Conservation (phyloP, 2,329 filamentous ascomycete species). For the Dactylella cylindrospora region DNA sequence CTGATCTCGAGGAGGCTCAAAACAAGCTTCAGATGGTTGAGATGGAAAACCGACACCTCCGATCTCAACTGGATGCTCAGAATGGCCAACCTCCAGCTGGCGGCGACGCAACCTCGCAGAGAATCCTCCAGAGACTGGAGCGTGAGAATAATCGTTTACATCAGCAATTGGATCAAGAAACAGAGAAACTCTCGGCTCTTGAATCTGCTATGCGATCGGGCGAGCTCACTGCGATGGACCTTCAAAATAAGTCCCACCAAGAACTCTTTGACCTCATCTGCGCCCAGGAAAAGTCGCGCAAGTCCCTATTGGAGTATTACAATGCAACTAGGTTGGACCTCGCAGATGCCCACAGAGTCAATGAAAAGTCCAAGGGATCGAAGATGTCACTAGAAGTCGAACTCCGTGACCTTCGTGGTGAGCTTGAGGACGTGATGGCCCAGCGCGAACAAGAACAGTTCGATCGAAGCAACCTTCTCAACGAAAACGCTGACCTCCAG, state of each 20-base stretch:
- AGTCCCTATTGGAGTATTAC: conserved; percentile 77
- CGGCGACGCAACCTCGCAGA: conserved; percentile 75
- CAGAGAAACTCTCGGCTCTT: conserved; percentile 84
- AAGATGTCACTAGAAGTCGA: conserved; percentile 81
- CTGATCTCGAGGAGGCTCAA: conserved; percentile 87
- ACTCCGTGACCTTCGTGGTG: conserved; percentile 77
- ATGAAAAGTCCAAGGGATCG: conserved; percentile 81
- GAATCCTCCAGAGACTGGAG: conserved; percentile 86
- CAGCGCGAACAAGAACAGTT: conserved; percentile 82
- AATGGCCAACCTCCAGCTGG: conserved; percentile 58
- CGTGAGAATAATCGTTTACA: conserved; percentile 88
- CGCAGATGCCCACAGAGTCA: conserved; percentile 79
- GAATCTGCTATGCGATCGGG: conserved; percentile 85
- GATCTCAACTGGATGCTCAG: conserved; percentile 72
- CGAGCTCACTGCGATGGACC: conserved; percentile 82
- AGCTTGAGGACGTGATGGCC: conserved; percentile 75
- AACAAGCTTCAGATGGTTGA: conserved; percentile 91
- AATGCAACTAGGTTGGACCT: conserved; percentile 83
- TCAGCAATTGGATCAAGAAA: conserved; percentile 90
- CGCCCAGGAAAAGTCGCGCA: conserved; percentile 85
- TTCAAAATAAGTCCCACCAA: conserved; percentile 90
- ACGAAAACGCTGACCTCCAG: conserved; percentile 91
- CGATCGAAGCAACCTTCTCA: conserved; percentile 82
- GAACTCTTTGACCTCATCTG: conserved; percentile 91
- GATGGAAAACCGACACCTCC: conserved; percentile 92